Conservation (phyloP, 169 alveolate species). For the Perkinsus chesapeaki region DNA sequence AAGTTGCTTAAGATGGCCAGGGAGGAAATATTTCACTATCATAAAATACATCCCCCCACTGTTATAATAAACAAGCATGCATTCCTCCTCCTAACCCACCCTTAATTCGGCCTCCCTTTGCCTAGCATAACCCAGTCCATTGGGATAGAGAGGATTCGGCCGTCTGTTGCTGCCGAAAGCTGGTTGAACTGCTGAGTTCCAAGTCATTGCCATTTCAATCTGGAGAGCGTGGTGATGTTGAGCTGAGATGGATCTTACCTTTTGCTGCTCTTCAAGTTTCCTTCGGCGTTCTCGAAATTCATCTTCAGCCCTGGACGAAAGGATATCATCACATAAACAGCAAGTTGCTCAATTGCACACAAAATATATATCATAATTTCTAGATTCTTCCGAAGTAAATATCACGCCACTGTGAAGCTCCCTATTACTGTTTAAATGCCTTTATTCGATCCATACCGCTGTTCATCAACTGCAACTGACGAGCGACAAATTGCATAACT, state of each 20-base stretch:
- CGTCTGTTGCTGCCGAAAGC: background rate
- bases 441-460: background rate
- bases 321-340: too few relatives aligned
- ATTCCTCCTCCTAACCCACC: too few relatives aligned
- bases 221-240: too few relatives aligned
- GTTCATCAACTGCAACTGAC: slow-evolving; percentile 26
- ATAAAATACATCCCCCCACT: too few relatives aligned
- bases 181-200: background rate
- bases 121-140: background rate
- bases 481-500: slow-evolving; percentile 36
- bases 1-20: too few relatives aligned
- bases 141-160: background rate
- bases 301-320: background rate
- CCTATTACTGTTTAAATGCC: slow-evolving; percentile 16
- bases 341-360: too few relatives aligned
- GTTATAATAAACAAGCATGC: too few relatives aligned
- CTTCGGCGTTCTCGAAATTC: background rate
- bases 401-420: background rate
- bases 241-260: too few relatives aligned
- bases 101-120: background rate
- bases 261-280: slow-evolving; percentile 3
- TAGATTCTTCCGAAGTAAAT: background rate
- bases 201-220: background rate
- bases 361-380: background rate
- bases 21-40: too few relatives aligned